phyloP scores from a whole-genome alignment of 179 eudicot species.

The Patellifolia procumbens region DNA sequence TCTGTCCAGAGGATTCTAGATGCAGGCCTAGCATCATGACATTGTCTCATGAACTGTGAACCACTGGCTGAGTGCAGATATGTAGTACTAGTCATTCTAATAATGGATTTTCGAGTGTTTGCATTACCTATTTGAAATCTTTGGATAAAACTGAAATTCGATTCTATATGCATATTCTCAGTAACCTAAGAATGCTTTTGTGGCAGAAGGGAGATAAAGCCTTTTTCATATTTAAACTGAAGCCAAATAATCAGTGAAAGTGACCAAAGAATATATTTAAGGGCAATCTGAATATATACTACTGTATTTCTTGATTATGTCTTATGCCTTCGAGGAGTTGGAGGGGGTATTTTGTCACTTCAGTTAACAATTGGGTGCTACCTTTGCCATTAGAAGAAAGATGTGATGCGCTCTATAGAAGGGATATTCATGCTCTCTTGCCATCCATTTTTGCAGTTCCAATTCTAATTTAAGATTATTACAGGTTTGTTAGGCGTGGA shows the following conservation, averaged over 20 bases:
- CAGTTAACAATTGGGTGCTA: neutral
- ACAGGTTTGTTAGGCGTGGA: conserved; percentile 95
- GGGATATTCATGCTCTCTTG: neutral
- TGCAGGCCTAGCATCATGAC: neutral
- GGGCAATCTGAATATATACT: no score
- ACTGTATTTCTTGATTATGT: neutral
- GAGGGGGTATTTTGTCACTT: neutral
- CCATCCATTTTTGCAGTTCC: neutral
- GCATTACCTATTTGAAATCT: neutral
- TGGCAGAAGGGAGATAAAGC: neutral
- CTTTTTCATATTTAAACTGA: neutral
- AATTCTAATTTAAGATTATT: conserved; percentile 18
- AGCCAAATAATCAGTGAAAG: neutral
- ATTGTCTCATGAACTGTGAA: neutral
- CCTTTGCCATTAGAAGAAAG: neutral
- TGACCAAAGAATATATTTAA: no score
- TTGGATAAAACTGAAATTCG: neutral
- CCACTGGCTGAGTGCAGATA: neutral
- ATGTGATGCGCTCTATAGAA: neutral
- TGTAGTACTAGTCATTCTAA: neutral
- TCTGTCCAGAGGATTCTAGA: neutral
- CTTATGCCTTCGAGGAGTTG: neutral
- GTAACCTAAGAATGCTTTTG: neutral
- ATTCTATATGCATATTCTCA: neutral
- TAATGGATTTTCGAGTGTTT: neutral